These are phyloP conservation scores for Lachnellula subtilissima DNA, from an alignment of 2,329 filamentous ascomycete genomes.

Conservation along the genomic window DNA sequence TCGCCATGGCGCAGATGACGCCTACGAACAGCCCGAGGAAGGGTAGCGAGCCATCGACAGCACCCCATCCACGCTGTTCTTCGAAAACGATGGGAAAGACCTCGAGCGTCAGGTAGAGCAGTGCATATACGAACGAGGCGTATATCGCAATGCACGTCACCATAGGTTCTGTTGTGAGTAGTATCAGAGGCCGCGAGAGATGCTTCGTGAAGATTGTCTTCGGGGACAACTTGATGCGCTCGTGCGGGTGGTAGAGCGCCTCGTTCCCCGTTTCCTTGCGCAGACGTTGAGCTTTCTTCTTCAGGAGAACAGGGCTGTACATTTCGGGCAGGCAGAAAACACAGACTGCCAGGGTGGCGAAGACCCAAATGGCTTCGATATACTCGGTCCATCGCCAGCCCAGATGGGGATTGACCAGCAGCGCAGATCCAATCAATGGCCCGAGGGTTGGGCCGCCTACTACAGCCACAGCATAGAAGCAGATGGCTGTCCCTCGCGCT, in stretches of 20 bases:
- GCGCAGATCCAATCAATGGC: constrained; percentile 30
- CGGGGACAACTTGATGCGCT: constrained; percentile 21
- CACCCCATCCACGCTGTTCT: constrained; percentile 54
- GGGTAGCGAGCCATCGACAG: constrained; percentile 55
- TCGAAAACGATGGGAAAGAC: constrained; percentile 62
- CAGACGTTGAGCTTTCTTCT: constrained; percentile 25
- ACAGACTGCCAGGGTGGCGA: constrained; percentile 37
- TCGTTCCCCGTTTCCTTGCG: constrained; percentile 32
- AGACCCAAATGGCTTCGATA: constrained; percentile 39
- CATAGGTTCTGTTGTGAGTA: constrained; percentile 55
- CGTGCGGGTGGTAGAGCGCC: constrained; percentile 24
- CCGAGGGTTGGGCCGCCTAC: constrained; percentile 54
- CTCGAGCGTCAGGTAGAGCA: constrained; percentile 58
- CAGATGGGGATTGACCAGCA: constrained; percentile 33
- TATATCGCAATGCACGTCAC: constrained; percentile 64
- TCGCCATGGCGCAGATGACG: constrained; percentile 47
- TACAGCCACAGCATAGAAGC: constrained; percentile 62
- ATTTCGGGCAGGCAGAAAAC: constrained; percentile 41
- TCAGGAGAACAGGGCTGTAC: constrained; percentile 43
- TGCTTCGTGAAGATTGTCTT: constrained; percentile 29
- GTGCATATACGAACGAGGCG: constrained; percentile 66
- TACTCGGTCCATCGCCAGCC: constrained; percentile 36
- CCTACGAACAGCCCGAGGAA: constrained; percentile 46
- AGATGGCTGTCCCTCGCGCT: constrained; percentile 52
- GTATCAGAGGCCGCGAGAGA: constrained; percentile 32